Evolutionary conservation across 2,329 filamentous ascomycete species (phyloP), one percentile per base, ranked within the genome.

Genomic region (Cladosporium sp.): DNA sequence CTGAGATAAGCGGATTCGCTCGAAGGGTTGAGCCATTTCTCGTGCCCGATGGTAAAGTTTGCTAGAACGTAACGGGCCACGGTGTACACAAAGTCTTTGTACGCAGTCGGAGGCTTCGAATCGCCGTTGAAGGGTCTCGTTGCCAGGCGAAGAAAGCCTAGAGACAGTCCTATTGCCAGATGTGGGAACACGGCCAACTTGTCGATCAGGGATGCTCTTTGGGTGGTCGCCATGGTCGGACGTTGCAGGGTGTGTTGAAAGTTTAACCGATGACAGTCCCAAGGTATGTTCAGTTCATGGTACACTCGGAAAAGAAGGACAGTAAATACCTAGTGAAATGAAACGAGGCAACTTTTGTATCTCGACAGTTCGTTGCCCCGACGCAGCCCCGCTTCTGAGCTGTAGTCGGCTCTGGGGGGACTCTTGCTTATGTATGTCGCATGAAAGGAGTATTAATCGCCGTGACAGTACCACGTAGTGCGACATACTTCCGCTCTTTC

Each of bases 1-100:
- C 65, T 56, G 22, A 65, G 53, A 52, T 73, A 74, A 8, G 52
- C 57, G 1, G 61, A 53, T 18, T 69, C 64, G 55, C 58, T 69
- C 55, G 40, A 56, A 36, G 48, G 51, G 39, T 58, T 60, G 22
- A 67, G 40, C 63, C 57, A 69, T 51, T 67, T 64, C 50, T 70
- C 65, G 49, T 71, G 69, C 62, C 62, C 59, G 64, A 46, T 36
- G 12, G 41, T 46, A 8, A 47, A 19, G 6, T 15, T 41, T 8
- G 20, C 9, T 18, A 51, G 36, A 1, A 51, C 29, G 8, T 40
- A 30, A 20, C 49, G 41, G n/a, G 38, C 29, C 5, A 35, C 29
- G 3, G 41, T 36, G 12, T 51, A 51, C 5, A 46, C 15, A 16
- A 38, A 42, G 16, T 46, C 41, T 13, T 46, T 38, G 42, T 25